Percentiles rank a stretch among this genome's conserved stretches.
Conservation (phyloP, 2,329 filamentous ascomycete species). For the Phialophora tarda region DNA sequence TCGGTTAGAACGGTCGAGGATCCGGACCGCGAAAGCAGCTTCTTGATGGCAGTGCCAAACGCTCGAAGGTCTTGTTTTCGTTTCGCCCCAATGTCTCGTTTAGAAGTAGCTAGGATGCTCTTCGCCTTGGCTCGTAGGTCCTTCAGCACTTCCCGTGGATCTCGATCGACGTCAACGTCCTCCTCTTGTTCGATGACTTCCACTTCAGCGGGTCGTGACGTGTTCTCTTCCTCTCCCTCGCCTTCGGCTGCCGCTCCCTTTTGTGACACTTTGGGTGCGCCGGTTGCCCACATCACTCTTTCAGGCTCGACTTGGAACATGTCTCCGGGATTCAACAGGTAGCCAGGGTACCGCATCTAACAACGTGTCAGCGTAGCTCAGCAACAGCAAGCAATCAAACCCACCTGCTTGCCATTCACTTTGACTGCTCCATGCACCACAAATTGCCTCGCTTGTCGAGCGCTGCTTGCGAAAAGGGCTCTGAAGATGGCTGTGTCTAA, state of each 20-base stretch:
- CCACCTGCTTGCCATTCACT: constrained; percentile 94
- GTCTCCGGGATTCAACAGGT: constrained; percentile 94
- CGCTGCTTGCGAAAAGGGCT: constrained; percentile 90
- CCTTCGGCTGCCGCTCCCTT: constrained; percentile 41
- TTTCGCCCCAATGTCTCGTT: constrained; percentile 66
- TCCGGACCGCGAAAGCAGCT: constrained; percentile 63
- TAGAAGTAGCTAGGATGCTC: constrained; percentile 61
- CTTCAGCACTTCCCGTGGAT: constrained; percentile 57
- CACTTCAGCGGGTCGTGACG: constrained; percentile 29
- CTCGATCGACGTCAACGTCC: constrained; percentile 50
- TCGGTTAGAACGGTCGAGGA: constrained; percentile 51
- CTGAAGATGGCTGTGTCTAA: constrained; percentile 95
- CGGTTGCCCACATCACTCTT: constrained; percentile 85
- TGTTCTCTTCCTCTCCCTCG: constrained; percentile 31
- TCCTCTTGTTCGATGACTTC: constrained; percentile 42
- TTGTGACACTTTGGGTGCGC: constrained; percentile 64
- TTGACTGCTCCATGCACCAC: constrained; percentile 90
- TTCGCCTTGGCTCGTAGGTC: constrained; percentile 64
- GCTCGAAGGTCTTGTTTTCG: constrained; percentile 76
- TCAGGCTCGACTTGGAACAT: constrained; percentile 96
- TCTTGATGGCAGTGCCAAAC: constrained; percentile 70
- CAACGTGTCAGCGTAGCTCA: constrained; percentile 22
- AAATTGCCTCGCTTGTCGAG: constrained; percentile 90
- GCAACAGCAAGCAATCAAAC: constrained; percentile 31
- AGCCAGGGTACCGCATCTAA: constrained; percentile 92